Percentiles rank a stretch among this genome's conserved stretches.
These are phyloP conservation scores for Agaricus subrufescens DNA, from an alignment of 768 basidiomycete species.

Conservation along the genomic window DNA sequence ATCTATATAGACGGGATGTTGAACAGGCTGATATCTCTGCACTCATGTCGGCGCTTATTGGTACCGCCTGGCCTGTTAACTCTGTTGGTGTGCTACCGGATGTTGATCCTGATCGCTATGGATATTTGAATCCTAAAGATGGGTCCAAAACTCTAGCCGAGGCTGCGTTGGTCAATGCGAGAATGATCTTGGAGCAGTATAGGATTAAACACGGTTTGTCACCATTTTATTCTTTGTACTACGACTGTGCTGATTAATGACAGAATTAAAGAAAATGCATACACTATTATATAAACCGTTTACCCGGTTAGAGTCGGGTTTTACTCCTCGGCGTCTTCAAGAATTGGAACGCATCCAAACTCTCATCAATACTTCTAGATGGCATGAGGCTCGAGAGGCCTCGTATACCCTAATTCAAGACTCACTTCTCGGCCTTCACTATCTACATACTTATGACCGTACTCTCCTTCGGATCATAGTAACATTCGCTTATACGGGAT, in stretches of 20 bases:
- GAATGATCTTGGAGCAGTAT: constrained; percentile 76
- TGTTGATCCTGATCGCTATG: constrained; percentile 53
- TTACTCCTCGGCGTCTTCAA: constrained; percentile 31
- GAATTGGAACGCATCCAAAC: constrained; percentile 32
- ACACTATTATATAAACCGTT: constrained; percentile 65
- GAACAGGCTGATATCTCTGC: constrained; percentile 82
- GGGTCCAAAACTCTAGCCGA: constrained; percentile 50
- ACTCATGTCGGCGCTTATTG: constrained; percentile 72
- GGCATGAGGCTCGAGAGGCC: constrained; percentile 41
- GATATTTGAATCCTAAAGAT: constrained; percentile 45
- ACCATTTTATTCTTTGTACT: constrained; percentile 13
- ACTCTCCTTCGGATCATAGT: constrained; percentile 67
- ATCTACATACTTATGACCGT: constrained; percentile 84
- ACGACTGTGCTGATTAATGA: background rate
- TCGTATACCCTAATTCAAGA: constrained; percentile 49
- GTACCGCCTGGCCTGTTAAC: constrained; percentile 74
- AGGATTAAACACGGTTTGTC: constrained; percentile 63
- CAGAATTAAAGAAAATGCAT: constrained; percentile 59
- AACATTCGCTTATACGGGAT: constrained; percentile 67
- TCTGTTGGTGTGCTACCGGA: constrained; percentile 81
- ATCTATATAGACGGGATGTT: constrained; percentile 65
- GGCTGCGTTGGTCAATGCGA: constrained; percentile 60
- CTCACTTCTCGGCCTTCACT: constrained; percentile 60
- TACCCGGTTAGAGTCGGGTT: constrained; percentile 31
- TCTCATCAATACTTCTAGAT: constrained; percentile 37